Percentiles rank a stretch among this genome's conserved stretches.
Conservation (phyloP, 371 early-diverging fungal species). For the Syncephalastrum monosporum region DNA sequence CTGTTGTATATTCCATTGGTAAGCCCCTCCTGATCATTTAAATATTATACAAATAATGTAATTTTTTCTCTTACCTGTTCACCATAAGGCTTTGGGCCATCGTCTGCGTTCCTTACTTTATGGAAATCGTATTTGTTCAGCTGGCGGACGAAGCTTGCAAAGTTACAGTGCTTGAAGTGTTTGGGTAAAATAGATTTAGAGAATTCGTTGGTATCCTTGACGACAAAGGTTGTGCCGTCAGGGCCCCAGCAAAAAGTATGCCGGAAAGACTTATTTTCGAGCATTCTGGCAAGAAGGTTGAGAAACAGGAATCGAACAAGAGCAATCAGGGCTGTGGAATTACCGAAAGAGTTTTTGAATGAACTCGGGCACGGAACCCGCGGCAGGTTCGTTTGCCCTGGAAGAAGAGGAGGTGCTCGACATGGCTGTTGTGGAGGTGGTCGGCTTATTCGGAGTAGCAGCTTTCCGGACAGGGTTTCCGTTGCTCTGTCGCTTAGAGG, state of each 20-base stretch:
- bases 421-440: no score
- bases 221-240: constrained; percentile 81
- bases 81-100: constrained; percentile 55
- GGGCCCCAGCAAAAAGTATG: constrained; percentile 72
- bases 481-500: background rate
- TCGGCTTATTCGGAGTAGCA: background rate
- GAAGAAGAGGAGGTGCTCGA: no score
- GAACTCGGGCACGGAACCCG: constrained; percentile 35
- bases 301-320: background rate
- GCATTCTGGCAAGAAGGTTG: constrained; percentile 43
- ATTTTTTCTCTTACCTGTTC: constrained; percentile 50
- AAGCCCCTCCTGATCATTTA: background rate
- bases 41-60: background rate
- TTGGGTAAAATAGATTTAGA: constrained; percentile 72
- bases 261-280: constrained; percentile 66
- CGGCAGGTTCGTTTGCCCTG: background rate
- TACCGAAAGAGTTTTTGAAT: constrained; percentile 50
- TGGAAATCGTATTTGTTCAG: constrained; percentile 97
- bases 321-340: background rate
- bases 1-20: constrained; percentile 22
- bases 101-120: constrained; percentile 70
- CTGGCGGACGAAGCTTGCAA: constrained; percentile 93
- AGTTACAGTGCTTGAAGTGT: constrained; percentile 93
- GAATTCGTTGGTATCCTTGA: constrained; percentile 77
- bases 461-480: background rate